Evolutionary conservation across 257 asterid species (phyloP), one percentile per base, ranked within the genome.

Genomic region (Vinca minor): DNA sequence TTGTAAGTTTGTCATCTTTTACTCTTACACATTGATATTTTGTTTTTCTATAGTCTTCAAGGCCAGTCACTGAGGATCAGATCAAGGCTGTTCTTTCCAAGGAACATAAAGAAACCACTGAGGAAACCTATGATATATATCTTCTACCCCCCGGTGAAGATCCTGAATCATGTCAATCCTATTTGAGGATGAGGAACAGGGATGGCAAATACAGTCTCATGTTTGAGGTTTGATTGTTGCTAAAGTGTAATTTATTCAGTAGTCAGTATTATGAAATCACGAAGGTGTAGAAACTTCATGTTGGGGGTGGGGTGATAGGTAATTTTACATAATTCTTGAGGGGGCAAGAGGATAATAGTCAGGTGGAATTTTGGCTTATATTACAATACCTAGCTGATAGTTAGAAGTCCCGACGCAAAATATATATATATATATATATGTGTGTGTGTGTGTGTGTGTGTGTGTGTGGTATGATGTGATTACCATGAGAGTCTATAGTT

Each of bases 141-240:
- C 97, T 93, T 71, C 89, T 93, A 39, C 99, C 99, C 47, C 99
- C 99, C 21, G 96, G 99, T 45, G 99, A 93, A 81, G 99, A 93
- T 81, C 97, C 96, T 52, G 99, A 93, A 78, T 95, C 97, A 54
- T 93, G 99, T 69, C 99, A 93, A 69, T 93, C 99, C 7, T 93
- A 93, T 79, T 77, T 93, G 85, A 87, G 99, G 85, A 93, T 93
- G 99, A 84, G 99, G 83, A 89, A 89, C 76, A 79, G 85, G 73
- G 97, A 93, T 66, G 99, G 99, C 44, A 93, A 86, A 74, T 93
- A 93, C 83, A 93, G 77, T 80, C 99, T 93, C 77, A 93, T 93
- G 97, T 93, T 93, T 81, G 99, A 93, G 99, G 99, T 93, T 54
- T 73, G 87, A 32, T 52, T 39, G 18, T 38, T 78, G 31, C 63